Evolutionary conservation across 2,329 filamentous ascomycete species (phyloP).

Genomic region (Fusarium chaquense): DNA sequence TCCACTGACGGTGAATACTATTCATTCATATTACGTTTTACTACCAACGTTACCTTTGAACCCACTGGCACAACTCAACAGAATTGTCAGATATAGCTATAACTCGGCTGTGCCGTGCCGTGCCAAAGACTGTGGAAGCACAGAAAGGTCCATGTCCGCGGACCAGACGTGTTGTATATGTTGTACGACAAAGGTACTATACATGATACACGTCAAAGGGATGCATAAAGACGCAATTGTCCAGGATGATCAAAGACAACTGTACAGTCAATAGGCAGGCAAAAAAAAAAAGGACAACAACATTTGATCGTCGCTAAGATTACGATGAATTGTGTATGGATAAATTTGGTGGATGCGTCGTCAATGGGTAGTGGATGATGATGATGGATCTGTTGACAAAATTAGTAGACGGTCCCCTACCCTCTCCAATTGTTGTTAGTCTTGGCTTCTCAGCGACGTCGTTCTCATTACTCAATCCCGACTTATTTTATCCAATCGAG

Average conservation of each 20-base stretch:
- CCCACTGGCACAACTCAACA: conserved; percentile 16
- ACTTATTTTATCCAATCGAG: conserved; percentile 49
- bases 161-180: conserved; percentile 25
- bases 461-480: conserved; percentile 56
- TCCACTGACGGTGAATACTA: conserved; percentile 23
- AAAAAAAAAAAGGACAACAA: conserved; percentile 1
- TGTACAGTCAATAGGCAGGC: neutral
- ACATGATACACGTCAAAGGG: conserved; percentile 30
- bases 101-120: neutral
- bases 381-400: conserved; percentile 25
- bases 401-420: conserved; percentile 21
- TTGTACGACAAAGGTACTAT: neutral
- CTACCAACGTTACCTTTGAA: conserved; percentile 40
- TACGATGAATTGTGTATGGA: conserved; percentile 27
- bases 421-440: conserved; percentile 19
- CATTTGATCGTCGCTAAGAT: conserved; percentile 30
- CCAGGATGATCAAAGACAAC: conserved; percentile 3
- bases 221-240: conserved; percentile 24
- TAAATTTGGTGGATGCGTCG: conserved; percentile 24
- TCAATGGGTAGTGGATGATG: conserved; percentile 1
- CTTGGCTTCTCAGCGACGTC: conserved; percentile 45
- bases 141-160: conserved; percentile 32
- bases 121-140: conserved; percentile 18
- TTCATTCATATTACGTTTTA: conserved; percentile 44
- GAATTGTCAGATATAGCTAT: neutral